Base-by-base conservation (phyloP, 129 eudicot genomes). In the carrot (Daucus carota) region DNA sequence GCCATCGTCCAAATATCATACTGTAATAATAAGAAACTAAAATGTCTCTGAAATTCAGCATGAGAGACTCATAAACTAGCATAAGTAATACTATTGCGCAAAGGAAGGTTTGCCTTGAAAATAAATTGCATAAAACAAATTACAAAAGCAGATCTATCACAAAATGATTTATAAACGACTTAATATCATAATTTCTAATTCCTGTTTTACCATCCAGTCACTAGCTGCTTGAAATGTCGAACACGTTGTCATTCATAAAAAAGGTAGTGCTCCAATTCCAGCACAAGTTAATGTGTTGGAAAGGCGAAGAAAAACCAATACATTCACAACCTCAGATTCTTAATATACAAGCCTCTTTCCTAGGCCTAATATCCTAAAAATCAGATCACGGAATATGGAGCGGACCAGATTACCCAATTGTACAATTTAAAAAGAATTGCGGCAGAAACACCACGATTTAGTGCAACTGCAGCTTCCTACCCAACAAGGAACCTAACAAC, bases 311-410 rank as follows among this genome's bases (percentile, higher is more conserved):
- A 41, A 18, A 14, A 42, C 52, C 54, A 71, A 26, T 28, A 71
- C 17, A 69, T 69, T 42, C 34, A 40, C 13, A 26, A 74, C 41
- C 52, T 68, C 75, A 43, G n/a, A 74, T 50, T 52, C 47, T 60
- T 45, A 77, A 75, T 77, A 60, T 79, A 83, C 80, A 79, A 29
- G 76, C 79, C 81, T 76, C 78, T 42, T 62, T 42, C 12, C 45
- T 67, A 65, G 47, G 72, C 65, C 75, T 67, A 73, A 24, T 74
- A 65, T 29, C 65, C 76, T 50, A 66, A 68, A 71, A 43, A 77
- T n/a, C 34, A 74, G 75, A 54, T 16, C 34, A 68, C 20, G 34
- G 24, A 43, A 33, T 33, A 42, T 46, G 31, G n/a, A 41, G 75
- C 59, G 29, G 20, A 74, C 75, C 81, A 73, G 78, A 72, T 76